Evolutionary conservation across 805 yeast genomes (phyloP).

Genomic region (Lachancea mirantina): DNA sequence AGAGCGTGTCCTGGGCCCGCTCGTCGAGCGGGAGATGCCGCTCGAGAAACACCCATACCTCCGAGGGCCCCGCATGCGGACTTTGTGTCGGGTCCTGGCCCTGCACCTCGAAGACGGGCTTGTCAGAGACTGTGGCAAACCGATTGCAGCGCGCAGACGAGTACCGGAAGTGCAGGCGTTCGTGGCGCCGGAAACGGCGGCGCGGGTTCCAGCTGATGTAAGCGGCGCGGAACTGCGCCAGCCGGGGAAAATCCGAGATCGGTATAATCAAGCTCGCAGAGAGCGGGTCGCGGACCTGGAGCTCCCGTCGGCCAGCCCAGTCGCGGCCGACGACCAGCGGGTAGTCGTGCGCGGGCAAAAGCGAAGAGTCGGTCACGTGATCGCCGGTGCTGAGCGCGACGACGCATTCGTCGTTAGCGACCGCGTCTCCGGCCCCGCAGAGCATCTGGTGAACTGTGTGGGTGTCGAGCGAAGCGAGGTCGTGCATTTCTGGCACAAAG

Average conservation of each 20-base stretch:
- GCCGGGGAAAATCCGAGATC: no score
- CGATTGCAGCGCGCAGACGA: conserved; percentile 14
- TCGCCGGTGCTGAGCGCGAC: conserved; percentile 66
- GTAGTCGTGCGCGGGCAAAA: conserved; percentile 66
- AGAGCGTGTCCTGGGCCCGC: conserved; percentile 12
- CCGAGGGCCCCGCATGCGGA: no score
- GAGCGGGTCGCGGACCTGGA: conserved; percentile 39
- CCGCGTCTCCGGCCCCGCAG: no score
- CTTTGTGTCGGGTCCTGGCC: conserved; percentile 28
- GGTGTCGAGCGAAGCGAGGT: no score
- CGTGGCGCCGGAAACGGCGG: conserved; percentile 18
- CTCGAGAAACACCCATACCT: conserved; percentile 47
- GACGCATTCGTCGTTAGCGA: conserved; percentile 31
- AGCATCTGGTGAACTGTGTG: no score
- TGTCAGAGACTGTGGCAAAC: conserved; percentile 19
- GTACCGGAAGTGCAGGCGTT: conserved; percentile 28
- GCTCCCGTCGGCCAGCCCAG: conserved; percentile 30
- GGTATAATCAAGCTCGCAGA: no score
- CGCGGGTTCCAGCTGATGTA: conserved; percentile 63
- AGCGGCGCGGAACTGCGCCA: conserved; percentile 33
- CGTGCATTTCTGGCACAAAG: conserved; percentile 61
- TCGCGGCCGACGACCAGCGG: no score
- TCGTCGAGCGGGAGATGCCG: conserved; percentile 34
- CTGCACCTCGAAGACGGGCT: conserved; percentile 40
- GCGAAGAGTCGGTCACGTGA: conserved; percentile 20